Conservation (phyloP, 345 rosid species). For the Arabidopsis arenosa region DNA sequence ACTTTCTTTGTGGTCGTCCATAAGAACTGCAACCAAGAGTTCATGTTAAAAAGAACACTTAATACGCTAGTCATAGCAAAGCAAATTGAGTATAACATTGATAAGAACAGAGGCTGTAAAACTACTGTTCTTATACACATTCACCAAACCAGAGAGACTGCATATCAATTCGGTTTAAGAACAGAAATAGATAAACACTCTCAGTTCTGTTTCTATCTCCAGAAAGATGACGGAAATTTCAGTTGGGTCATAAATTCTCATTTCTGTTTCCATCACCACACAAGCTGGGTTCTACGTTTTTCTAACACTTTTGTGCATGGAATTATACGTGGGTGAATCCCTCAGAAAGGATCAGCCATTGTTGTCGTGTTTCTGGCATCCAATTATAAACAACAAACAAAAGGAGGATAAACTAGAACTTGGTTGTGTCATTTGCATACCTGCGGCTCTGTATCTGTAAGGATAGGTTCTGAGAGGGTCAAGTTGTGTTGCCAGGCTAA, state of each 20-base stretch:
- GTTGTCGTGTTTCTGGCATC: slow-evolving; percentile 2
- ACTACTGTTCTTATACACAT: not conserved
- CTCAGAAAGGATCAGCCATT: not conserved
- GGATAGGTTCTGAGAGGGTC: slow-evolving; percentile 99
- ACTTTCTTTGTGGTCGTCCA: slow-evolving; percentile 94
- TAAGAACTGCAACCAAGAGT: slow-evolving; percentile 65
- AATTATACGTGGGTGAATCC: not conserved
- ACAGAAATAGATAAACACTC: not conserved
- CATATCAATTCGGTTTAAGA: not conserved
- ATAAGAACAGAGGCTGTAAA: slow-evolving; percentile 2
- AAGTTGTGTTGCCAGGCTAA: slow-evolving; percentile 71
- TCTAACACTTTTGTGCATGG: not conserved
- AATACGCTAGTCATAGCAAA: not conserved
- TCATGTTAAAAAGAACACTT: slow-evolving; percentile 1
- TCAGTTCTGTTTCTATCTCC: not conserved
- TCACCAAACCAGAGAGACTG: slow-evolving; percentile 10
- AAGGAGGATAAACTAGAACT: slow-evolving; percentile 15
- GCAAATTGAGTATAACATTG: not conserved
- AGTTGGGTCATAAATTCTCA: slow-evolving; percentile 9
- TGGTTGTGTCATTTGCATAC: slow-evolving; percentile 42
- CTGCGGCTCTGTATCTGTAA: slow-evolving; percentile 97
- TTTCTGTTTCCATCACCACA: slow-evolving; percentile 2
- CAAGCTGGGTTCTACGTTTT: not conserved
- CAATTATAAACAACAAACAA: slow-evolving; percentile 1
- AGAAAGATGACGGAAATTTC: slow-evolving; percentile 4